Evolutionary conservation across 148 eudicot genomes (phyloP), one percentile per base, ranked within the genome.

Genomic region (Rhododendron ovatum): DNA sequence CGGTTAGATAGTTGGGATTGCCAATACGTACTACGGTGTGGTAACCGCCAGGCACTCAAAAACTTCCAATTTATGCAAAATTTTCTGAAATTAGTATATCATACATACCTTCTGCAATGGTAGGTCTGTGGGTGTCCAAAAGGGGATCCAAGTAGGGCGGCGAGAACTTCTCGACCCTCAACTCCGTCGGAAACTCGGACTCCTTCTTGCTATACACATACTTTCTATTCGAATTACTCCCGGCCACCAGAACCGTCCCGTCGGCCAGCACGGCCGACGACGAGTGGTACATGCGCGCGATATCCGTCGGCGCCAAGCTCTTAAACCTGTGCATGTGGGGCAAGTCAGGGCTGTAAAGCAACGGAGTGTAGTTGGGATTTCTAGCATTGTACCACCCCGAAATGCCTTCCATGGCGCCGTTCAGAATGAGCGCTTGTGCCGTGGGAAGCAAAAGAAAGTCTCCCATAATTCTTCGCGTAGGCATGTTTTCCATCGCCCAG

Each of bases 401-500:
- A 3, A 91, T 88, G 0, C 99, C 99, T 13, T 76, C 83, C 37
- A 89, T 86, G 0, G 99, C 99, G 7, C 99, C 98, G 69, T 93
- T 95, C 8, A 93, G 24, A 39, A 95, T 85, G 2, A 97, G 78
- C 12, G 94, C 59, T 7, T 95, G 83, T 0, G 95, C 98, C 30
- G 88, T 97, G 0, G 99, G 98, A 1, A 97, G 93, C 85, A 89
- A 85, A 17, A 93, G 87, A 96, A 95, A 89, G 83, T 97, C 99
- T 4, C 95, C 94, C 98, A 95, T 95, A 55, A 92, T 85, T 1
- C 99, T 87, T 1, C 88, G 86, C 0, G 93, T 20, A 0, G 96
- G 98, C 99, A 97, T 95, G n/a, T 37, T 86, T 5, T 97, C 99
- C 1, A 86, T 91, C 28, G 89, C 94, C 99, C 99, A 97, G 4